Conservation (phyloP, 345 rosid species). For the Euphorbia tirucalli region DNA sequence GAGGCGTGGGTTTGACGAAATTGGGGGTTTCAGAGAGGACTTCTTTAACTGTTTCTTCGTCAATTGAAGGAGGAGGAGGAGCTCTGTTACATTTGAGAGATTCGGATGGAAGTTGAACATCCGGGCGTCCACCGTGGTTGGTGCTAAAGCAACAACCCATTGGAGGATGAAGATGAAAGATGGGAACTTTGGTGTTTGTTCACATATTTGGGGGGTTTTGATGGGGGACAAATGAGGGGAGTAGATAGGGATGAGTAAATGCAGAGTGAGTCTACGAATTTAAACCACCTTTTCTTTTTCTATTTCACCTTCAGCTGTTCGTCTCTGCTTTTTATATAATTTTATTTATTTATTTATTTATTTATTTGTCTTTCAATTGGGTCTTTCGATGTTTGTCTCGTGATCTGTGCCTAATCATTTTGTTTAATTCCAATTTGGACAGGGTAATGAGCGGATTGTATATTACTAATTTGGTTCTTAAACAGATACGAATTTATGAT, state of each 20-base stretch:
- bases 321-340: background rate
- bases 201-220: background rate
- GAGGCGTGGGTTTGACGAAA: background rate
- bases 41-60: conserved; percentile 78
- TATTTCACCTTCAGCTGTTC: no score
- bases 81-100: conserved; percentile 31
- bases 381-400: background rate
- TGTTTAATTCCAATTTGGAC: background rate
- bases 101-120: conserved; percentile 11
- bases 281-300: no score
- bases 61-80: conserved; percentile 40
- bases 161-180: background rate
- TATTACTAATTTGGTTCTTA: no score
- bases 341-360: no score
- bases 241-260: background rate
- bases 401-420: background rate
- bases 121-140: conserved; percentile 19
- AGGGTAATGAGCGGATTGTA: no score
- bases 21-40: conserved; percentile 65
- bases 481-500: no score
- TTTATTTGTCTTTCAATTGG: background rate
- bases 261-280: background rate
- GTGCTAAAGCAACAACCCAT: conserved; percentile 87
- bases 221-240: background rate
- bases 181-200: background rate